Base-by-base conservation (phyloP, 1,284 basidiomycete genomes). In the Puccinia novopanici region DNA sequence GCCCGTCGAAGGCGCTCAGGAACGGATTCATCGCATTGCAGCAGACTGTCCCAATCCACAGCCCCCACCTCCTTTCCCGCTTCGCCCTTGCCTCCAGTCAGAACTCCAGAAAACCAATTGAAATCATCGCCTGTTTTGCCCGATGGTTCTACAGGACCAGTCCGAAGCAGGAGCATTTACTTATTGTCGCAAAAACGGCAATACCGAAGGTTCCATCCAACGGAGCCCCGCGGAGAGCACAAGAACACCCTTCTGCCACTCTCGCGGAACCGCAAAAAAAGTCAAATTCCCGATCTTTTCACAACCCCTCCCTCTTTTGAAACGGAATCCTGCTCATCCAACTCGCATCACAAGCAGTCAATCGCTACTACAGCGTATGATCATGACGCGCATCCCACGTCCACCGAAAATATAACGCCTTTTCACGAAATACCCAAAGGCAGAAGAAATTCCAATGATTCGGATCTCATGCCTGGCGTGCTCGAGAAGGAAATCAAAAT, bases 131-230 rank as follows among this genome's bases (percentile, higher is more conserved):
- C 37, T 3, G 2, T 40, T 42, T 22, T 37, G 34, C 61, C 22
- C 61, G 61, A 65, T 42, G 19, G 40, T 19, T 45, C 37, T n/a
- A 10, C 61, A 12, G 42, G 61, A 19, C 13, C 59, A 9, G 10
- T 65, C 61, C 61, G 61, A 42, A 42, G 61, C 61, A 40, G 61
- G 37, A 65, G 61, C 61, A 42, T 65, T 24, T 40, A 65, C 34
- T 65, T 65, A 45, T 40, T 65, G n/a, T 65, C 61, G 40, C 61
- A 65, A 42, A 34, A 37, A 65, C 42, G 61, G 40, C 37, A 65
- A 45, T 65, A 65, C 61, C 34, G 59, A 22, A 42, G 61, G 22
- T 22, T n/a, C n/a, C 37, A n/a, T 65, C 61, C 15, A 63, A 10
- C 61, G 0, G 61, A 42, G 34, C 42, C 40, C 37, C 40, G 22